Conservation (phyloP, 2,329 filamentous ascomycete genomes). For the Calonectria honghensis region DNA sequence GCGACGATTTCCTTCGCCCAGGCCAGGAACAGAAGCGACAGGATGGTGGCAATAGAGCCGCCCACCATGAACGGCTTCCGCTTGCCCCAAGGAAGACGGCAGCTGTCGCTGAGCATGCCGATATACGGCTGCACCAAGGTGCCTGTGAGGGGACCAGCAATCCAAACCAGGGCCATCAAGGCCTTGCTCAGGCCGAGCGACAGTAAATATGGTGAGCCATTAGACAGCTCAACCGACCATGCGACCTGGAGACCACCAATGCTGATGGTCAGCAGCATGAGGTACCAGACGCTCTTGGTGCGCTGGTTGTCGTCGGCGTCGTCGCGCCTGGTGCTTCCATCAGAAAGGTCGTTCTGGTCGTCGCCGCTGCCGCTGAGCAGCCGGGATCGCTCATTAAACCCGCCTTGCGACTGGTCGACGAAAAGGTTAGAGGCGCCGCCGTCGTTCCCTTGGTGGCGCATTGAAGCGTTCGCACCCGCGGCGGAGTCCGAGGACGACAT, state of each 20-base stretch:
- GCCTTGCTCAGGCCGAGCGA: conserved; percentile 90
- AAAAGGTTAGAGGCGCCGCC: conserved; percentile 38
- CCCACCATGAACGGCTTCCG: conserved; percentile 88
- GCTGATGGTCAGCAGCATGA: conserved; percentile 89
- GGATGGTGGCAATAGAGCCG: conserved; percentile 79
- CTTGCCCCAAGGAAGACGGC: conserved; percentile 83
- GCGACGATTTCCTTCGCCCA: conserved; percentile 85
- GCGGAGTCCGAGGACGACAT: conserved; percentile 41
- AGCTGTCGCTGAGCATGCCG: conserved; percentile 87
- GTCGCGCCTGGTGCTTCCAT: conserved; percentile 14
- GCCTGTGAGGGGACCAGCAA: conserved; percentile 86
- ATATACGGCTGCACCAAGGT: conserved; percentile 88
- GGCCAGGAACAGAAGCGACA: conserved; percentile 81
- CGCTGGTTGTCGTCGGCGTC: conserved; percentile 66
- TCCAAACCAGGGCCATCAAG: conserved; percentile 89
- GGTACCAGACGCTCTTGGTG: conserved; percentile 89
- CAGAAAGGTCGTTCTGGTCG: conserved; percentile 36
- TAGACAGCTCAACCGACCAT: conserved; percentile 96
- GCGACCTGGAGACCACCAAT: conserved; percentile 94
- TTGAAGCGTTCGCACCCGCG: conserved; percentile 31
- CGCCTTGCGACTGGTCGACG: conserved; percentile 45
- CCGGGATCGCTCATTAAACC: conserved; percentile 57
- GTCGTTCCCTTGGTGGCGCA: conserved; percentile 37
- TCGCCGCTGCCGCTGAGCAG: conserved; percentile 51
- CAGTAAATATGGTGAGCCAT: conserved; percentile 89